A percentile compares a stretch with the other conserved stretches of the same genome.
Evolutionary conservation across 306 rosid species (phyloP).

Genomic region (Rosa chinensis): DNA sequence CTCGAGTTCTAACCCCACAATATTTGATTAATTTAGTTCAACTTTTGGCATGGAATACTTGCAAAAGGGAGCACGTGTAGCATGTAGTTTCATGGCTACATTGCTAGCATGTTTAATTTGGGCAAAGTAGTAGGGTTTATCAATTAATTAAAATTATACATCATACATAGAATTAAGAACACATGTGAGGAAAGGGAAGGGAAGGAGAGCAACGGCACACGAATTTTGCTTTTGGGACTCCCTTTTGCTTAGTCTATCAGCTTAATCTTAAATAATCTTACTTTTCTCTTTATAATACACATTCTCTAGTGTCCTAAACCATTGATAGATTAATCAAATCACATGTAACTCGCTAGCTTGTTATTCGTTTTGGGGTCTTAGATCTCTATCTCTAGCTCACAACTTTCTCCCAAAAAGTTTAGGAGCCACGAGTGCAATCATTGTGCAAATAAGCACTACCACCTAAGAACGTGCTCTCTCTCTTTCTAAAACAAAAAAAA

Average conservation of each 20-base stretch:
- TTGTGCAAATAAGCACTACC: conserved; percentile 63
- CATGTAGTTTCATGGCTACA: conserved; percentile 6
- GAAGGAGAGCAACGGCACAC: conserved; percentile 31
- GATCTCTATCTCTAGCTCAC: conserved; percentile 27
- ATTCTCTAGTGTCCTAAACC: conserved; percentile 39
- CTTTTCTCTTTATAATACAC: conserved; percentile 18
- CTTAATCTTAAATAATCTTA: conserved; percentile 32
- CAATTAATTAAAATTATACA: not conserved
- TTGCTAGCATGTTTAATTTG: conserved; percentile 9
- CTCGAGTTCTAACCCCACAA: conserved; percentile 8
- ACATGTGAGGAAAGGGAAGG: conserved; percentile 28
- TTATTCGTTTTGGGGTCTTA: conserved; percentile 31
- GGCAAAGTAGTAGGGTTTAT: conserved; percentile 22
- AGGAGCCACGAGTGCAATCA: conserved; percentile 88
- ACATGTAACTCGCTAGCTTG: conserved; percentile 24
- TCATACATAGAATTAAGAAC: conserved; percentile 15
- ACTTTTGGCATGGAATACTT: conserved; percentile 17
- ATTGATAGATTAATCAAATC: conserved; percentile 42
- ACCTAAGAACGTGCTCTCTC: conserved; percentile 44
- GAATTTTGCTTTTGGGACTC: conserved; percentile 31
- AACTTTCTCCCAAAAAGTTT: conserved; percentile 45
- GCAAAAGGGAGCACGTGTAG: not conserved
- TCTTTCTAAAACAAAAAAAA: not conserved
- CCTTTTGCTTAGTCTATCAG: conserved; percentile 37
- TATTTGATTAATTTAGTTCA: not conserved